These are phyloP conservation scores for Miscanthus lutarioriparius DNA, from an alignment of 176 grass and related monocot species.

Conservation along the genomic window DNA sequence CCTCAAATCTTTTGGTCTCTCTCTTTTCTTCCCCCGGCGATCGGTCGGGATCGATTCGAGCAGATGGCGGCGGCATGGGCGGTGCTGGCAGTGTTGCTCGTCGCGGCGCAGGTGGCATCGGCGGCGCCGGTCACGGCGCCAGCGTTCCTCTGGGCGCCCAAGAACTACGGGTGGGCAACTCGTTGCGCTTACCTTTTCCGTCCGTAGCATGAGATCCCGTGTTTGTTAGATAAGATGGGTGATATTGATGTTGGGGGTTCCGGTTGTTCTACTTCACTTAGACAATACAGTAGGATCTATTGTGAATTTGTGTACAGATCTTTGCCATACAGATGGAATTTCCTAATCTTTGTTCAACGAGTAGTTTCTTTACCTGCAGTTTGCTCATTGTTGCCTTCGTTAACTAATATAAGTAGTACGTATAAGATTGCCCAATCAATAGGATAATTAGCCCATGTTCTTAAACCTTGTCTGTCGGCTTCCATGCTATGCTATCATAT, in stretches of 20 bases:
- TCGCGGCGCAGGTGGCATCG: conserved; percentile 4
- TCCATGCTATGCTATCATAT: no score
- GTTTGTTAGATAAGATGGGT: conserved; percentile 14
- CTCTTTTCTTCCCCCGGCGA: neutral
- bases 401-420: neutral
- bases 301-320: neutral
- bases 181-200: neutral
- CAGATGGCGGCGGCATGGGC: conserved; percentile 45
- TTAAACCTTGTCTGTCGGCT: neutral
- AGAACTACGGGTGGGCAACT: conserved; percentile 67
- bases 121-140: conserved; percentile 41
- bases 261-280: neutral
- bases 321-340: neutral
- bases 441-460: neutral
- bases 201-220: conserved; percentile 20
- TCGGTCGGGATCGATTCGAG: conserved; percentile 12
- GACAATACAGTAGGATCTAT: neutral
- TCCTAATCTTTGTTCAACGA: neutral
- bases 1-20: neutral
- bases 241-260: neutral
- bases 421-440: neutral
- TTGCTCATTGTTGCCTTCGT: neutral
- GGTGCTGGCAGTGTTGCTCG: conserved; percentile 36
- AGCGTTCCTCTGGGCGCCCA: conserved; percentile 75
- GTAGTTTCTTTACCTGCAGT: neutral